Percentiles rank a stretch among this genome's conserved stretches.
Conservation (phyloP, 108 stramenopile species). For the Bacterosira constricta region DNA sequence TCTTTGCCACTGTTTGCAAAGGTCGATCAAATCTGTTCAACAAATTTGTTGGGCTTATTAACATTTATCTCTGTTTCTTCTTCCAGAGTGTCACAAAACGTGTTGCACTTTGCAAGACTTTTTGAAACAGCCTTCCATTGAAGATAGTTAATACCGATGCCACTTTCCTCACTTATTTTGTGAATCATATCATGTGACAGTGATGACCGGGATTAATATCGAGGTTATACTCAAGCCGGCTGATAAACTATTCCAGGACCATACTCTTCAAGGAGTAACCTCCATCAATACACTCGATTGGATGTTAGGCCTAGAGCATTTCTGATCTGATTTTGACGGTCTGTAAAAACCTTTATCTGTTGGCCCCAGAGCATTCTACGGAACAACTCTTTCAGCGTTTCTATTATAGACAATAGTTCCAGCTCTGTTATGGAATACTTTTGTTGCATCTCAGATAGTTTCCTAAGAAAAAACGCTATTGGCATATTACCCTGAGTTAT, state of each 20-base stretch:
- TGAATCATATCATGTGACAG: too few relatives aligned
- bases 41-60: too few relatives aligned
- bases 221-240: slow-evolving; percentile 13
- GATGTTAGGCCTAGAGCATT: slow-evolving; percentile 4
- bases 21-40: too few relatives aligned
- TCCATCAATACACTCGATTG: slow-evolving; percentile 50
- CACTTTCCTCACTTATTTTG: too few relatives aligned
- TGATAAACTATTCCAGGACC: slow-evolving; percentile 36
- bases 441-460: not conserved
- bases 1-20: slow-evolving; percentile 12
- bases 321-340: slow-evolving; percentile 7
- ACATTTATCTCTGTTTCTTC: not conserved
- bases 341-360: not conserved
- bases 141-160: too few relatives aligned
- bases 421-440: not conserved
- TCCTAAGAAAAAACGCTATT: too few relatives aligned
- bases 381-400: too few relatives aligned
- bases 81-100: too few relatives aligned
- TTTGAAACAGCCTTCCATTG: too few relatives aligned
- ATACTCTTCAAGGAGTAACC: slow-evolving; percentile 52
- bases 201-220: not conserved
- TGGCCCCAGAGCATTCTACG: slow-evolving; percentile 2
- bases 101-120: too few relatives aligned
- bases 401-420: too few relatives aligned
- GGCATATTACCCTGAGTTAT: slow-evolving; percentile 5